A percentile compares a stretch with the other conserved stretches of the same genome.
These are phyloP conservation scores for Wickerhamomyces canadensis DNA, from an alignment of 805 yeast genomes.

Conservation along the genomic window DNA sequence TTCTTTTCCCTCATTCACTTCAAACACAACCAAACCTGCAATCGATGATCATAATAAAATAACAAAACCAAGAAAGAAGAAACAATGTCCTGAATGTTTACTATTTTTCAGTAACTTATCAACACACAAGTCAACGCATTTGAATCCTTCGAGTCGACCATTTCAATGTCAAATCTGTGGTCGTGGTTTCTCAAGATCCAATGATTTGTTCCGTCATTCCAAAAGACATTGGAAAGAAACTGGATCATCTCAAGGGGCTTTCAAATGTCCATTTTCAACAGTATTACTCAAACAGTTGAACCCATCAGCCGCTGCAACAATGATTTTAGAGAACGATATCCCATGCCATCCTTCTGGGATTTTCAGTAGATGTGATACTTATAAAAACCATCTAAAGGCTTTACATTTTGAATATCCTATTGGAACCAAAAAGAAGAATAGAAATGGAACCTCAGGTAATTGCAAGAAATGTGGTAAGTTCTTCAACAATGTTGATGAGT, in stretches of 20 bases:
- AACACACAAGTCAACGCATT: conserved; percentile 77
- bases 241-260: conserved; percentile 60
- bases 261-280: conserved; percentile 70
- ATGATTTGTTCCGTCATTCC: conserved; percentile 79
- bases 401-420: conserved; percentile 84
- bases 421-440: conserved; percentile 76
- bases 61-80: conserved; percentile 50
- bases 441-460: conserved; percentile 61
- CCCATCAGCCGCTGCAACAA: no score
- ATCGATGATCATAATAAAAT: no score
- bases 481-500: conserved; percentile 68
- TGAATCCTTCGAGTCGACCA: conserved; percentile 67
- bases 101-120: conserved; percentile 72
- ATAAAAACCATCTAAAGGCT: conserved; percentile 85
- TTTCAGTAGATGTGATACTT: conserved; percentile 86
- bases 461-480: conserved; percentile 71
- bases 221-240: conserved; percentile 81
- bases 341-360: conserved; percentile 79
- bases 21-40: no score
- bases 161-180: conserved; percentile 72
- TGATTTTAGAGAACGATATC: not conserved
- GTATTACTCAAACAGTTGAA: conserved; percentile 5
- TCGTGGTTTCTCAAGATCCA: conserved; percentile 84
- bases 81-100: conserved; percentile 67
- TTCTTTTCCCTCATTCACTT: conserved; percentile 16